Base-by-base conservation (phyloP, 768 basidiomycete species). In the Chiua virens region DNA sequence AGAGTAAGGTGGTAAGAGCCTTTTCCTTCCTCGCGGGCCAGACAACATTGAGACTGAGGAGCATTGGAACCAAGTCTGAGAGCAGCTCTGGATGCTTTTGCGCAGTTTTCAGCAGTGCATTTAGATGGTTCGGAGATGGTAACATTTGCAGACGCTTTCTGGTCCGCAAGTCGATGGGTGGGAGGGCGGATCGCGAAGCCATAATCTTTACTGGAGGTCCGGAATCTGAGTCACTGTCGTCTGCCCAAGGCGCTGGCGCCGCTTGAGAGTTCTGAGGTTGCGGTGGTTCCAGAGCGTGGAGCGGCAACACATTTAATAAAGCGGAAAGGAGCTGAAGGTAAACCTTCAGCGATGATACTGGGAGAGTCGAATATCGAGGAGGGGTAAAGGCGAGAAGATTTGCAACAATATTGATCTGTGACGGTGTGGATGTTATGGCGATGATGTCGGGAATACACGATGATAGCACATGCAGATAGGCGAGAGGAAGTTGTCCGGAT, bases 361-460 rank as follows among this genome's bases (percentile, higher is more conserved):
- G 67, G 13, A 89, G 70, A 8, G 67, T 66, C 10, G 75, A 56
- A 62, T 91, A 87, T 38, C 85, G 78, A 2, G 86, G 81, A 1
- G 81, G 72, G 11, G 76, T 75, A 63, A 94, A 86, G 23, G 81
- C 75, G 46, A 81, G 67, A 13, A 91, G 68, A 60, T 92, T 95
- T 1, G 90, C 86, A 8, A 90, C 60, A 5, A 94, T 76, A 60
- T 93, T 81, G 39, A 85, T 57, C 14, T 64, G 70, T 2, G 60
- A 59, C 11, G 64, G 58, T n/a, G 69, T 54, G 37, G 75, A 67
- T 7, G 61, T 55, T 8, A 62, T 23, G 60, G 54, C 39, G 68
- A 64, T 17, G 80, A 67, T 30, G 67, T 41, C 45, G 47, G 63
- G 35, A 37, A 65, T 52, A 42, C 44, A 65, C 35, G 65, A 64